Evolutionary conservation across 2,329 filamentous ascomycete genomes (phyloP), one percentile per base, ranked within the genome.

Genomic region (Penicillium sp.): DNA sequence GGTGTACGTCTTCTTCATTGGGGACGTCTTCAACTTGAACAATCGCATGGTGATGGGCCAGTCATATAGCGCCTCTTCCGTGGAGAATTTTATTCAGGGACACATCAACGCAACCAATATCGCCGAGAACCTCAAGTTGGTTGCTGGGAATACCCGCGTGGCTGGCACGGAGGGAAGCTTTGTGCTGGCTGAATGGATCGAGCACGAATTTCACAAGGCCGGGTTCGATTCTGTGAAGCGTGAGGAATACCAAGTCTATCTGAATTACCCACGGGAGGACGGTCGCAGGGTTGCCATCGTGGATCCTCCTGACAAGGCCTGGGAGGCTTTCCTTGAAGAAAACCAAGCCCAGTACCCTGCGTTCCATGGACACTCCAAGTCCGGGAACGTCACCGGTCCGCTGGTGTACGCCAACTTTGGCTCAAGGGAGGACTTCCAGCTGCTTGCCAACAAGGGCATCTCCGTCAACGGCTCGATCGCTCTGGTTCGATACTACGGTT

Each of bases 121-220:
- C 65, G 79, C 82, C 54, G 83, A 87, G 36, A 86, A 87, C 49
- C 72, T 95, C 50, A 75, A 80, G 60, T 86, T 90, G 62, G 82
- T 91, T 53, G 91, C 89, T 4, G 80, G 80, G 47, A 95, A 88
- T 65, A 87, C 93, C 52, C 93, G 97, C 68, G 78, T 97, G 53
- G 93, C 89, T 2, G 93, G 93, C n/a, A 95, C 90, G 3, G 85
- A 95, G 71, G 93, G 93, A 41, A 91, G 94, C 71, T 90, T 85
- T 60, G 87, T 85, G 39, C 77, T 95, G 46, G 91, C 88, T 6
- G 80, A 88, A 72, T 94, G 90, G 74, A 82, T 96, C 46, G 80
- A 90, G 67, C 83, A 82, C 60, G 80, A 85, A 66, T 95, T 96
- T 68, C 72, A 74, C 56, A 78, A 77, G 43, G 83, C 84, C 39